Evolutionary conservation across 768 basidiomycete species (phyloP).

Genomic region (Termitomyces titanicus): DNA sequence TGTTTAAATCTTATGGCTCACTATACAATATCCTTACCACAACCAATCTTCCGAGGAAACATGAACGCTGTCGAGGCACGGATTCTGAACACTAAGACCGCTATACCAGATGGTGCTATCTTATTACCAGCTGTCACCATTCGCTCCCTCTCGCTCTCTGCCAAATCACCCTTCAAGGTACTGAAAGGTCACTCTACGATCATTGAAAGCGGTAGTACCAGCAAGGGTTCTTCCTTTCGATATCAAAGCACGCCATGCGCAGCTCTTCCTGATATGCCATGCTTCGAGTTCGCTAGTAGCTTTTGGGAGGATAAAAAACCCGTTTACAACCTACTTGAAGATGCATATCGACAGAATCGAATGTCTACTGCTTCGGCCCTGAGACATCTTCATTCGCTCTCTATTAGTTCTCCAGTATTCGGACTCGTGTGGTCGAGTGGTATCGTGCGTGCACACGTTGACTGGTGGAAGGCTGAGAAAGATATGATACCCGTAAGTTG

Average conservation of each 20-base stretch:
- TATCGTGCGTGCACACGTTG: constrained; percentile 49
- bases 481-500: constrained; percentile 32
- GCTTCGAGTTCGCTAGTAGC: constrained; percentile 52
- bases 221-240: constrained; percentile 43
- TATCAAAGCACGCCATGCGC: constrained; percentile 49
- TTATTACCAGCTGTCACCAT: constrained; percentile 39
- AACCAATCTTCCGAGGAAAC: constrained; percentile 29
- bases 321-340: constrained; percentile 41
- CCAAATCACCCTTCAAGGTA: constrained; percentile 43
- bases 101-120: constrained; percentile 46
- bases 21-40: constrained; percentile 43
- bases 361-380: constrained; percentile 49
- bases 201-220: constrained; percentile 31
- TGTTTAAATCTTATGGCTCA: constrained; percentile 37
- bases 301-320: constrained; percentile 64
- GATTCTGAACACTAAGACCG: constrained; percentile 42
- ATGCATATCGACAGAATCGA: constrained; percentile 56
- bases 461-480: constrained; percentile 41
- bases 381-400: constrained; percentile 47
- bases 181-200: constrained; percentile 38
- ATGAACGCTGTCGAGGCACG: constrained; percentile 28
- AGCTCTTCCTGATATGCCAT: constrained; percentile 40
- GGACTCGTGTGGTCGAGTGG: constrained; percentile 54
- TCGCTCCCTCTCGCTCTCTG: constrained; percentile 37
- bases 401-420: constrained; percentile 43